These are phyloP conservation scores for Neofusicoccum sp. DNA, from an alignment of 2,329 filamentous ascomycete genomes.

Conservation along the genomic window DNA sequence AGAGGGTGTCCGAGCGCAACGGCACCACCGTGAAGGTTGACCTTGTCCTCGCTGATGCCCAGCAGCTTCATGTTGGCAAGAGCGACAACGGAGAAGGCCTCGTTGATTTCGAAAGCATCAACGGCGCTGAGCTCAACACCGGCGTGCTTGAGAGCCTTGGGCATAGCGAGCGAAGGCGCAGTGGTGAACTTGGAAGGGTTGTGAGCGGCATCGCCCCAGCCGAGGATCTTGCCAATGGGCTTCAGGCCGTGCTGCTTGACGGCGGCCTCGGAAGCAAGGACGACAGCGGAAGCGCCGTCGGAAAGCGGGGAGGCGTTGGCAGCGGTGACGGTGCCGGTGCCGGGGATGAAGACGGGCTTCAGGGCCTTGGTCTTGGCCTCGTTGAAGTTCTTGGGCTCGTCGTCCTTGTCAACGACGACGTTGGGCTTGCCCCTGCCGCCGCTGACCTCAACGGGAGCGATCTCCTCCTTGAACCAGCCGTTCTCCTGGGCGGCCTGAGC, in stretches of 20 bases:
- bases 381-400: conserved; percentile 88
- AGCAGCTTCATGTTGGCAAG: conserved; percentile 96
- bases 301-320: conserved; percentile 96
- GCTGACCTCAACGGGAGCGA: conserved; percentile 83
- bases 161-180: conserved; percentile 88
- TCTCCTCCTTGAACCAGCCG: conserved; percentile 82
- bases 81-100: conserved; percentile 96
- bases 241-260: conserved; percentile 89
- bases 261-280: conserved; percentile 92
- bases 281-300: conserved; percentile 88
- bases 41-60: conserved; percentile 75
- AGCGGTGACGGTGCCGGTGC: conserved; percentile 86
- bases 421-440: conserved; percentile 89
- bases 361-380: conserved; percentile 53
- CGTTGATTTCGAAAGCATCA: conserved; percentile 98
- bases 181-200: conserved; percentile 95
- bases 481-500: conserved; percentile 82
- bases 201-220: conserved; percentile 93
- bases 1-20: conserved; percentile 96
- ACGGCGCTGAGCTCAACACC: conserved; percentile 75
- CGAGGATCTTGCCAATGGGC: conserved; percentile 93
- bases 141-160: conserved; percentile 96
- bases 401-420: conserved; percentile 78
- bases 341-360: conserved; percentile 80
- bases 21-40: conserved; percentile 93